Evolutionary conservation across 495 filamentous ascomycete genomes (phyloP).

Genomic region (Neurospora sp.): DNA sequence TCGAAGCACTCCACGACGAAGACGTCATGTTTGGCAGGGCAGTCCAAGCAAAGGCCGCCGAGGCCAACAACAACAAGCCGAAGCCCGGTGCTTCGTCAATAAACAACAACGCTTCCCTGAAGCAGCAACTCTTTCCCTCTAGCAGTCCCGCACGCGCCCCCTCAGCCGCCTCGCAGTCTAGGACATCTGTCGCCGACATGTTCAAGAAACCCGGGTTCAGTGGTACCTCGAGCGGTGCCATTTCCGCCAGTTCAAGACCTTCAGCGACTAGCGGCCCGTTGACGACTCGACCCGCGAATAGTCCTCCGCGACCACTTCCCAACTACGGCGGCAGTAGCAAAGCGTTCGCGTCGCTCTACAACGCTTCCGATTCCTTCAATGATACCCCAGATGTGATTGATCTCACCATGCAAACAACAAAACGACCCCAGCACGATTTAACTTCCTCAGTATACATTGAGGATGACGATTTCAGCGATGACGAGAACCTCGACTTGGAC

Average conservation of each 20-base stretch:
- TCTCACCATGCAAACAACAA: background rate
- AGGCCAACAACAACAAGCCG: constrained; percentile 3
- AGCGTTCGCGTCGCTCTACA: constrained; percentile 30
- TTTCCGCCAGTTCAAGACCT: background rate
- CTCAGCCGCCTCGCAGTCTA: constrained; percentile 16
- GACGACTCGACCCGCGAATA: constrained; percentile 7
- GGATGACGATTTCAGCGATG: constrained; percentile 62
- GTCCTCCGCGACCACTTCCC: background rate
- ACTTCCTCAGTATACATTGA: constrained; percentile 37
- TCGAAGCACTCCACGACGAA: background rate
- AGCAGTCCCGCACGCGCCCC: constrained; percentile 28
- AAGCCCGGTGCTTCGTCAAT: constrained; percentile 13
- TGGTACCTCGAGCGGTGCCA: background rate
- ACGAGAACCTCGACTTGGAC: constrained; percentile 54
- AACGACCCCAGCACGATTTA: constrained; percentile 6
- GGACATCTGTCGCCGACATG: constrained; percentile 20
- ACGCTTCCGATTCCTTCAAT: constrained; percentile 33
- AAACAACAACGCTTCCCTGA: constrained; percentile 19
- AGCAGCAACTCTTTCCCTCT: constrained; percentile 39
- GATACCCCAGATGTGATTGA: constrained; percentile 19
- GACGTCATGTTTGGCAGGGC: constrained; percentile 17
- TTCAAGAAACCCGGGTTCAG: constrained; percentile 9
- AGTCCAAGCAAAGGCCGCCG: constrained; percentile 8
- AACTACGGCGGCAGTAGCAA: constrained; percentile 4
- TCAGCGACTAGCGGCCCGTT: constrained; percentile 6